These are phyloP conservation scores for Pseudocercospora fijiensis DNA, from an alignment of 2,329 filamentous ascomycete genomes.

Conservation along the genomic window DNA sequence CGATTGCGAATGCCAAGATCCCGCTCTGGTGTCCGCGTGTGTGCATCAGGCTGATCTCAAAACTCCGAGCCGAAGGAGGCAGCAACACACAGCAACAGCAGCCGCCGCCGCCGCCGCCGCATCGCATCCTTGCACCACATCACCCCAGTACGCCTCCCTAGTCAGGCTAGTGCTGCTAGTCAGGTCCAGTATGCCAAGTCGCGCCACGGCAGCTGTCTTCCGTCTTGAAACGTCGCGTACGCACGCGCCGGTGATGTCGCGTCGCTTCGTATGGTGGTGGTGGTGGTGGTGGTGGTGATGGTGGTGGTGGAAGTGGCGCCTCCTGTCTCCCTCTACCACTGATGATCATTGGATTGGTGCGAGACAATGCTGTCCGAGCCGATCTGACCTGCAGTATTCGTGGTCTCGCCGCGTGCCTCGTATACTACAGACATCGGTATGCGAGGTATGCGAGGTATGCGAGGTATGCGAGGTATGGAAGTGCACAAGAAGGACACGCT, in stretches of 20 bases:
- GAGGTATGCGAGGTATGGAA: background rate
- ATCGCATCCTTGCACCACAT: too few relatives aligned
- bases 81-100: too few relatives aligned
- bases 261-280: background rate
- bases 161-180: background rate
- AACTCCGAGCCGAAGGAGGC: background rate
- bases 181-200: background rate
- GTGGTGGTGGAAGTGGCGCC: background rate
- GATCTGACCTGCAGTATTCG: too few relatives aligned
- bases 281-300: background rate
- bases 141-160: too few relatives aligned
- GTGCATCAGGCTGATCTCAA: background rate
- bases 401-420: too few relatives aligned
- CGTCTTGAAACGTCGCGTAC: background rate
- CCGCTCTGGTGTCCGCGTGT: background rate
- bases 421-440: background rate
- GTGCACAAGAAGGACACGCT: background rate
- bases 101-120: too few relatives aligned
- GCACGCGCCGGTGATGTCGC: background rate
- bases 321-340: background rate
- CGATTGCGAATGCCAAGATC: background rate
- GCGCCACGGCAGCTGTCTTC: conserved; percentile 1
- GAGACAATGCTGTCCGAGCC: too few relatives aligned
- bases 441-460: background rate
- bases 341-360: too few relatives aligned